Base-by-base conservation (phyloP, 805 yeast genomes). In the Cyberlindnera euphorbiae region DNA sequence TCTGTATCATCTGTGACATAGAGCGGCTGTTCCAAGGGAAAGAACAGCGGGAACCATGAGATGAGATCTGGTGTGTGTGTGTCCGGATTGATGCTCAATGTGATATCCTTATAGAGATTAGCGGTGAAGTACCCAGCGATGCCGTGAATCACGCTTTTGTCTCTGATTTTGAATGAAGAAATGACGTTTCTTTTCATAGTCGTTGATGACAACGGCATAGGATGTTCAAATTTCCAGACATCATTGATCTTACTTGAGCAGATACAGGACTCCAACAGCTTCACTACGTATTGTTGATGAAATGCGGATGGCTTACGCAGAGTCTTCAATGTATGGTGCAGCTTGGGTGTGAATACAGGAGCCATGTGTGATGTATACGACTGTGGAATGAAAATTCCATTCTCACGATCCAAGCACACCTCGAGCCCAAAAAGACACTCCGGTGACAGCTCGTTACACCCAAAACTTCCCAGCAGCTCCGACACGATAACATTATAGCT, bases 401-500 rank as follows among this genome's bases (percentile, higher is more conserved):
- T 39, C 9, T 47, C 39, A 7, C 56, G 57, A 16, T 60, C 35
- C 57, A 71, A 47, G 58, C 74, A 47, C 32, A 50, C 44, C 34
- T 72, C 70, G 13, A 67, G 50, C 1, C 69, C 60, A 30, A 63
- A 64, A 3, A 86, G 56, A 39, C 93, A 79, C 55, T 89, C 97
- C 0, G 97, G 97, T 8, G 85, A 71, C 13, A 86, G 66, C 55
- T 89, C 97, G 58, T 89, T 90, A 56, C 94, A 90, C 4, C 95
- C 97, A 62, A 90, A 83, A 12, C 95, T 84, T 6, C 97, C 97
- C 18, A 89, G 58, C 7, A 90, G 62, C 56, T 89, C 97, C 29
- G 94, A 82, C 2, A 90, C 69, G 8, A 88, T 71, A 28, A 89
- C 50, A 51, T 83, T 71, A 38, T 71, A 67, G 13, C 63, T 62